Conservation (phyloP, 2,329 filamentous ascomycete genomes). For the Monosporascus cannonballus region DNA sequence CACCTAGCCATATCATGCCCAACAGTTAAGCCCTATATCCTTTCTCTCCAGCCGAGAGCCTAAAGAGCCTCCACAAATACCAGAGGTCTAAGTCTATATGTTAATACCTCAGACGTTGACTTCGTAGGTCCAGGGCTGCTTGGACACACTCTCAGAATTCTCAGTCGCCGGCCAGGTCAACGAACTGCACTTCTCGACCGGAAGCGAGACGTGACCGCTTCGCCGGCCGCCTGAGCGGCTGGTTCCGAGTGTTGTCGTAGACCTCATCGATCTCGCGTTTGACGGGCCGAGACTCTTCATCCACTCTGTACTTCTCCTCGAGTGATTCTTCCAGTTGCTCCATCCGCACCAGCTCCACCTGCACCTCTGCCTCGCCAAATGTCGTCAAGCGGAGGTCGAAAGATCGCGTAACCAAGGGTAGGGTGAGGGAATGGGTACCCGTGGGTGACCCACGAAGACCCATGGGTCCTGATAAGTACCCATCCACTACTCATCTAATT, state of each 20-base stretch:
- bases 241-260: conserved; percentile 17
- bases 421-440: too few relatives aligned
- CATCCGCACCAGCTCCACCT: conserved; percentile 18
- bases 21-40: too few relatives aligned
- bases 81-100: too few relatives aligned
- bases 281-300: conserved; percentile 8
- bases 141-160: too few relatives aligned
- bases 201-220: conserved; percentile 7
- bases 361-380: conserved; percentile 15
- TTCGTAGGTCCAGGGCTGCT: too few relatives aligned
- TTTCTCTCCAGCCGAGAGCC: too few relatives aligned
- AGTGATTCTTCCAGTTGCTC: background rate
- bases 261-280: conserved; percentile 19
- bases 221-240: background rate
- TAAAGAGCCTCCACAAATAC: too few relatives aligned
- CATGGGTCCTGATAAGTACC: too few relatives aligned
- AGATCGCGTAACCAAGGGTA: conserved; percentile 10
- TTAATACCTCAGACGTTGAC: too few relatives aligned
- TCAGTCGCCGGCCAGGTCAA: conserved; percentile 19
- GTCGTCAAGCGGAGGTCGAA: conserved; percentile 12
- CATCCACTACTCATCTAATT: too few relatives aligned
- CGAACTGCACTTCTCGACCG: conserved; percentile 3
- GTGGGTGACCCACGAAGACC: too few relatives aligned
- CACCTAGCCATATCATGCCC: too few relatives aligned
- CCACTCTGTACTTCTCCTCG: conserved; percentile 6